These are phyloP conservation scores for Tillandsia leiboldiana DNA, from an alignment of 176 grass and related monocot species.

Conservation along the genomic window DNA sequence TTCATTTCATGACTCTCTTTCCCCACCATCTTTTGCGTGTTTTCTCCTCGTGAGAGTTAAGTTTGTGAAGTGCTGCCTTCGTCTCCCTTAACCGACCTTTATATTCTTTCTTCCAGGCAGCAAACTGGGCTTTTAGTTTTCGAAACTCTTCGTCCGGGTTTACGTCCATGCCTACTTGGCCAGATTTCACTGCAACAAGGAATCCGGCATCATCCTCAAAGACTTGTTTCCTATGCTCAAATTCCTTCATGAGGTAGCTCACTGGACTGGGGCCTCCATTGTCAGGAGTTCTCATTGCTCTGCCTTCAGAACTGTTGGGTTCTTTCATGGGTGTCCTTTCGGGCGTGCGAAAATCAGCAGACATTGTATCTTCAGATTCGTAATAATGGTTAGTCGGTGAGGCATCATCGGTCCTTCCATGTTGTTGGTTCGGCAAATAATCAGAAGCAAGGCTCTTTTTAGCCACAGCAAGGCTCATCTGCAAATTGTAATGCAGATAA, in stretches of 20 bases:
- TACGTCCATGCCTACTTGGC: slow-evolving; percentile 33
- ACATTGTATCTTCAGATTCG: slow-evolving; percentile 61
- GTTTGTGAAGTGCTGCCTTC: slow-evolving; percentile 51
- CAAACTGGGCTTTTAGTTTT: slow-evolving; percentile 67
- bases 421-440: slow-evolving; percentile 15
- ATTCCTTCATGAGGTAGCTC: slow-evolving; percentile 61
- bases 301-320: slow-evolving; percentile 23
- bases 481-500: slow-evolving; percentile 10
- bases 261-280: slow-evolving; percentile 32
- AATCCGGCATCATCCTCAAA: slow-evolving; percentile 62
- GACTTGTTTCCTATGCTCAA: slow-evolving; percentile 46
- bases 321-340: slow-evolving; percentile 36
- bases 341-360: slow-evolving; percentile 42
- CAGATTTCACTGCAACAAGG: slow-evolving; percentile 35
- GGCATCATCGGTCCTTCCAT: slow-evolving; percentile 18
- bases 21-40: slow-evolving; percentile 86
- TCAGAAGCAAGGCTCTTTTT: slow-evolving; percentile 66
- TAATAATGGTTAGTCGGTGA: slow-evolving; percentile 33
- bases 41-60: slow-evolving; percentile 39
- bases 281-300: slow-evolving; percentile 29
- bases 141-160: slow-evolving; percentile 65
- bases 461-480: slow-evolving; percentile 65
- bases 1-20: slow-evolving; percentile 47
- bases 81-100: slow-evolving; percentile 76
- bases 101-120: slow-evolving; percentile 89